These are phyloP conservation scores for Botryotinia globosa DNA, from an alignment of 2,329 filamentous ascomycete species.

Conservation along the genomic window DNA sequence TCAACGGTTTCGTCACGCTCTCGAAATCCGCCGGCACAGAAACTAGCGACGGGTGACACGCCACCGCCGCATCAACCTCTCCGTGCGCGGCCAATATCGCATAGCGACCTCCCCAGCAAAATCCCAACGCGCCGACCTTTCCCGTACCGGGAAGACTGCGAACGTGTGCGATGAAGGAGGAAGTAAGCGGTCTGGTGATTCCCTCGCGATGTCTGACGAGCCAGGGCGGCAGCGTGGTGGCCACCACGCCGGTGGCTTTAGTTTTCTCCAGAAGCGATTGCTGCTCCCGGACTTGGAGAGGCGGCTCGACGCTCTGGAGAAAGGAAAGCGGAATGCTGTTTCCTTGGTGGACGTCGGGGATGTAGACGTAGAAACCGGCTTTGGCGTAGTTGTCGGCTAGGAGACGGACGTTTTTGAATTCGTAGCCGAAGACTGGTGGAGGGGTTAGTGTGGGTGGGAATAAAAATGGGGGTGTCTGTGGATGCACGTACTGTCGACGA, in stretches of 20 bases:
- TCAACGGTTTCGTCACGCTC: slow-evolving; percentile 46
- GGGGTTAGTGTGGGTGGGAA: not conserved
- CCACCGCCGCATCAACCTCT: slow-evolving; percentile 43
- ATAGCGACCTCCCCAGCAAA: slow-evolving; percentile 63
- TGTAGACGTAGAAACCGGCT: slow-evolving; percentile 44
- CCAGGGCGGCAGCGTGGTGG: slow-evolving; percentile 44
- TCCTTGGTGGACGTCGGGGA: slow-evolving; percentile 46
- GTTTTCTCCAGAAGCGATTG: slow-evolving; percentile 42
- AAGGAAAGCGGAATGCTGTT: slow-evolving; percentile 43
- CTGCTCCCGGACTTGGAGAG: slow-evolving; percentile 41
- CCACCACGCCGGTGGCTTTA: slow-evolving; percentile 42
- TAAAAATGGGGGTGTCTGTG: no score
- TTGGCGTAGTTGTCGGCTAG: slow-evolving; percentile 50
- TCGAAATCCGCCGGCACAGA: slow-evolving; percentile 45
- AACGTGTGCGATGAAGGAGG: slow-evolving; percentile 41
- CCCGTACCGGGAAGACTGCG: slow-evolving; percentile 37
- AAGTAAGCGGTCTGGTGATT: slow-evolving; percentile 39
- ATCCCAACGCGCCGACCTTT: slow-evolving; percentile 54
- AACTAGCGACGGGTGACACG: slow-evolving; percentile 50
- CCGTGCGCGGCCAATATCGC: slow-evolving; percentile 46
- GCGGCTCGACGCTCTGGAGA: slow-evolving; percentile 44
- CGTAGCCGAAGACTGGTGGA: slow-evolving; percentile 44
- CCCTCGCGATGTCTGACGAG: slow-evolving; percentile 36
- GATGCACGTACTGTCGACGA: slow-evolving; percentile 47
- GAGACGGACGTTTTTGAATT: slow-evolving; percentile 47